Evolutionary conservation across 78 protist genomes (phyloP).

Genomic region (Chrysochromulina parva): DNA sequence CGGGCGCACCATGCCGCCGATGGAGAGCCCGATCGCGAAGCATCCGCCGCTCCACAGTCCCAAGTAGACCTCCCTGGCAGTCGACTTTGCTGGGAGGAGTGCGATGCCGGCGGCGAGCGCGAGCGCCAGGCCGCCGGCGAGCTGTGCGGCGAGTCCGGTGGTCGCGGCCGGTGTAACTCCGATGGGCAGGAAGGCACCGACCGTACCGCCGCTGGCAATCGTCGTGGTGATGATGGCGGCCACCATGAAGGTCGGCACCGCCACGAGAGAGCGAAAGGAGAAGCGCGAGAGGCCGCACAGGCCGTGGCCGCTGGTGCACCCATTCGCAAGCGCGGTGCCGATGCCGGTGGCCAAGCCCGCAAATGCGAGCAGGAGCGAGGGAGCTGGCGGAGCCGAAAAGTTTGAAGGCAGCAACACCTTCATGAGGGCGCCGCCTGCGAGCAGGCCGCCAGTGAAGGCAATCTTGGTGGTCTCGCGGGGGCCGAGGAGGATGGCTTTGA

Average conservation of each 20-base stretch:
- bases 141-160: too few species aligned
- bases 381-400: background rate
- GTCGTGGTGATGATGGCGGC: background rate
- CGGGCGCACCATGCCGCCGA: constrained; percentile 24
- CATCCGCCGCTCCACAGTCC: background rate
- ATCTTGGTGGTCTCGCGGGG: background rate
- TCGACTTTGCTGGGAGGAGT: too few species aligned
- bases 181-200: background rate
- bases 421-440: background rate
- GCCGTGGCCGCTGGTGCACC: constrained; percentile 56
- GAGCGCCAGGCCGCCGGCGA: background rate
- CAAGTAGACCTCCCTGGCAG: background rate
- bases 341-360: constrained; percentile 46
- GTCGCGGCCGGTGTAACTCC: background rate
- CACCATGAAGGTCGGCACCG: constrained; percentile 6
- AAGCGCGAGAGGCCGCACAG: constrained; percentile 40
- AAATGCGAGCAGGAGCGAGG: background rate
- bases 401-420: background rate
- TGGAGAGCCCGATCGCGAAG: constrained; percentile 22
- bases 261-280: constrained; percentile 22
- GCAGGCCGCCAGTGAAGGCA: background rate
- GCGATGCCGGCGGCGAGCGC: background rate
- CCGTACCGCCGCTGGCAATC: background rate
- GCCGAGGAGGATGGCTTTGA: background rate
- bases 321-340: constrained; percentile 33